Conservation (phyloP, 768 basidiomycete species). For the Pulveroboletus sp. region DNA sequence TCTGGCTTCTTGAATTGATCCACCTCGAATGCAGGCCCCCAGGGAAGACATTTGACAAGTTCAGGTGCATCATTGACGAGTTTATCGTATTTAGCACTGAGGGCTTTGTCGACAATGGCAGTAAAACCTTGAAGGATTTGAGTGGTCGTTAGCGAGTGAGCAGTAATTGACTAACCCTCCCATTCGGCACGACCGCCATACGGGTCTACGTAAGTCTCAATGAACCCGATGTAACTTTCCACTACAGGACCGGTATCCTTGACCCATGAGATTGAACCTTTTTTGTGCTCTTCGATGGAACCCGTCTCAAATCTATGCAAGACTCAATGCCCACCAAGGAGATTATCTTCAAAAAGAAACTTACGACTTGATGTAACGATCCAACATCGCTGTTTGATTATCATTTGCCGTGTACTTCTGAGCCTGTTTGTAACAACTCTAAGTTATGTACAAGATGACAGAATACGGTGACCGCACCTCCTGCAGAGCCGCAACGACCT, state of each 20-base stretch:
- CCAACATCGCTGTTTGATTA: constrained; percentile 68
- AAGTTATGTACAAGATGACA: background rate
- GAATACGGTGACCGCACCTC: constrained; percentile 39
- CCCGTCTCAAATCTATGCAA: constrained; percentile 60
- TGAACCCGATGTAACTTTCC: constrained; percentile 83
- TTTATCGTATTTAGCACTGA: constrained; percentile 76
- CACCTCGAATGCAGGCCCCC: constrained; percentile 68
- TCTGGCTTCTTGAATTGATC: constrained; percentile 81
- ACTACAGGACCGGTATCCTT: constrained; percentile 84
- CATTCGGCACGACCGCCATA: constrained; percentile 90
- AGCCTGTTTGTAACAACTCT: constrained; percentile 40
- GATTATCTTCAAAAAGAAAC: constrained; percentile 11
- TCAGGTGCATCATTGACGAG: constrained; percentile 74
- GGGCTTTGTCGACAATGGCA: constrained; percentile 79
- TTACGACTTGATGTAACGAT: constrained; percentile 74
- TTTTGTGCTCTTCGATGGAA: constrained; percentile 74
- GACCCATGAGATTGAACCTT: constrained; percentile 77
- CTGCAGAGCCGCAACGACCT: constrained; percentile 49
- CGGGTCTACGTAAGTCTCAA: constrained; percentile 86
- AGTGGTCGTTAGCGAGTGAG: background rate
- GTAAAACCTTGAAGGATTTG: constrained; percentile 60
- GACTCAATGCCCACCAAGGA: background rate
- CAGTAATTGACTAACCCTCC: constrained; percentile 54
- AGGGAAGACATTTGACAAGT: constrained; percentile 76
- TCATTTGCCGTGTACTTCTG: constrained; percentile 70